These are phyloP conservation scores for Claviceps lovelessii DNA, from an alignment of 2,329 filamentous ascomycete genomes.

Conservation along the genomic window DNA sequence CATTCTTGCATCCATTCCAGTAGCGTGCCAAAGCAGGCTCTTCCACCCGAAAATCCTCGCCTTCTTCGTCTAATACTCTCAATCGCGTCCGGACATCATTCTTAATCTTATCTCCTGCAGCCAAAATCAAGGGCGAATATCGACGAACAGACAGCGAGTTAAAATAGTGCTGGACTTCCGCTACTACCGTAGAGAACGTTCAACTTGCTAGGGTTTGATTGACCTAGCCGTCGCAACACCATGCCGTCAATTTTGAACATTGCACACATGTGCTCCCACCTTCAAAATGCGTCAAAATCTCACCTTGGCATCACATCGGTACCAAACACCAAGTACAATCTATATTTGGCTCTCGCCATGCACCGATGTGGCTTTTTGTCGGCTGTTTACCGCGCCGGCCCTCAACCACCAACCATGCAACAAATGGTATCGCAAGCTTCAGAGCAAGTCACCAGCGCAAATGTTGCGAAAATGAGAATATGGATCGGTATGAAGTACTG, in stretches of 20 bases:
- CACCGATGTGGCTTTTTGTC: slow-evolving; percentile 74
- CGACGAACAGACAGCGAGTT: too few species aligned
- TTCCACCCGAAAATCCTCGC: too few species aligned
- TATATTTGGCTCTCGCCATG: slow-evolving; percentile 58
- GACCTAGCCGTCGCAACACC: neutral
- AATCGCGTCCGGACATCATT: too few species aligned
- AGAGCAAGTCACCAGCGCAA: slow-evolving; percentile 49
- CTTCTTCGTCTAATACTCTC: too few species aligned
- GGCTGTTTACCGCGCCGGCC: slow-evolving; percentile 58
- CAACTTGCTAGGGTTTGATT: too few species aligned
- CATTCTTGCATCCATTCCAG: too few species aligned
- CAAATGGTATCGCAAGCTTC: slow-evolving; percentile 32
- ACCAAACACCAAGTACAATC: slow-evolving; percentile 66
- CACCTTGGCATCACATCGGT: slow-evolving; percentile 74
- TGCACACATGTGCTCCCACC: slow-evolving; percentile 71
- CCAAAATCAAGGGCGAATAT: too few species aligned
- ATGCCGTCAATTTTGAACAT: slow-evolving; percentile 50
- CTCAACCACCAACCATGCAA: slow-evolving; percentile 35
- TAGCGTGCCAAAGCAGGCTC: too few species aligned
- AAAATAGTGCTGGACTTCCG: too few species aligned
- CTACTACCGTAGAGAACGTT: too few species aligned
- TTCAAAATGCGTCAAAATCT: slow-evolving; percentile 79
- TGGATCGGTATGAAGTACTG: slow-evolving; percentile 90
- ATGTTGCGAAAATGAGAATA: slow-evolving; percentile 59
- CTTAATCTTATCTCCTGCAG: too few species aligned